Evolutionary conservation across 208 protist species (phyloP).

Genomic region (Trypanosoma boissoni): DNA sequence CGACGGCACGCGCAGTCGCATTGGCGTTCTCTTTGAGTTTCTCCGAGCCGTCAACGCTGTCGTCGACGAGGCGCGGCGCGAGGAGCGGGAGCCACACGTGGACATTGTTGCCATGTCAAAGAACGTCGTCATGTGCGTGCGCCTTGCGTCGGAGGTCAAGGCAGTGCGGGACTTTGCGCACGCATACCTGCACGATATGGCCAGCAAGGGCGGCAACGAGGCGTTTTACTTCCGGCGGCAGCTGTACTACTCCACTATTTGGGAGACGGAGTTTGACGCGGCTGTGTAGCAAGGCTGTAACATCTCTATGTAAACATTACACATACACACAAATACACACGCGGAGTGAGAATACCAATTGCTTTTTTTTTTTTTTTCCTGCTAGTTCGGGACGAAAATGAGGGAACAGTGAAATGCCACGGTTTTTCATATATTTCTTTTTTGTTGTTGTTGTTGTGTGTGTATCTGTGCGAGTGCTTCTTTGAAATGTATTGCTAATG

Average conservation of each 20-base stretch:
- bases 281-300: slow-evolving; percentile 46
- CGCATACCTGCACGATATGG: slow-evolving; percentile 38
- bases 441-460: too few relatives aligned
- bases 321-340: too few relatives aligned
- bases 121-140: slow-evolving; percentile 77
- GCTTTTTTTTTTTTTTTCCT: too few relatives aligned
- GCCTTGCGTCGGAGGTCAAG: slow-evolving; percentile 70
- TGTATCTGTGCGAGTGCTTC: too few relatives aligned
- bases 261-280: slow-evolving; percentile 72
- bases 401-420: too few relatives aligned
- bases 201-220: slow-evolving; percentile 23
- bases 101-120: slow-evolving; percentile 63
- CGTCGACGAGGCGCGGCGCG: slow-evolving; percentile 29
- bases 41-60: slow-evolving; percentile 43
- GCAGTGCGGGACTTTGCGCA: slow-evolving; percentile 65
- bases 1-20: slow-evolving; percentile 22
- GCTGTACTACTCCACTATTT: slow-evolving; percentile 75
- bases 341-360: too few relatives aligned
- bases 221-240: slow-evolving; percentile 76
- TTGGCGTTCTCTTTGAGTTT: slow-evolving; percentile 41
- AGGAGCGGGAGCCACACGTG: slow-evolving; percentile 24
- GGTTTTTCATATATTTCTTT: too few relatives aligned
- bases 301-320: too few relatives aligned
- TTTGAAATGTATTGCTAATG: too few relatives aligned
- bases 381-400: too few relatives aligned